Evolutionary conservation across 306 rosid genomes (phyloP).

Genomic region (Cercis canadensis): DNA sequence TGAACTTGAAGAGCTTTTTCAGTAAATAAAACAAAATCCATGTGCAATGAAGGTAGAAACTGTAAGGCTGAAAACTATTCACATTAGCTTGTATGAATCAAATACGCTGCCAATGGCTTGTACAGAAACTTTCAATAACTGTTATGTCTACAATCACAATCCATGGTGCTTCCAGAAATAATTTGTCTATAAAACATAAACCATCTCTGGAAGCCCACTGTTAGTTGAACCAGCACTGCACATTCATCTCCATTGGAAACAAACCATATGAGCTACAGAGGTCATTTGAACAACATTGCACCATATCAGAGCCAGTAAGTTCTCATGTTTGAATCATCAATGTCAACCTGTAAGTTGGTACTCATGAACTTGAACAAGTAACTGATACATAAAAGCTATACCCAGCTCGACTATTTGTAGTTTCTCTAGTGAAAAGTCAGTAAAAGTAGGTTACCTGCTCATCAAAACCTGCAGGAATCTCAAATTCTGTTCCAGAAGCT

Average conservation of each 20-base stretch:
- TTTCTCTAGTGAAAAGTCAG: conserved; percentile 28
- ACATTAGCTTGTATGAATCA: conserved; percentile 41
- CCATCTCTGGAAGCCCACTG: conserved; percentile 47
- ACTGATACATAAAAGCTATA: conserved; percentile 18
- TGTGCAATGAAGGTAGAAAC: background rate
- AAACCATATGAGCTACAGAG: conserved; percentile 14
- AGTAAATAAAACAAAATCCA: background rate
- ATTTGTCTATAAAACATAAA: conserved; percentile 54
- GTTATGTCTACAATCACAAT: conserved; percentile 39
- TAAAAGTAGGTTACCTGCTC: conserved; percentile 58
- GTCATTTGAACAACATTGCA: conserved; percentile 3
- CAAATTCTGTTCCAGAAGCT: conserved; percentile 71
- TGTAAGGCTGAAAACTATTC: conserved; percentile 36
- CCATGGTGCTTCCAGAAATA: conserved; percentile 46
- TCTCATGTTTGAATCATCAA: conserved; percentile 56
- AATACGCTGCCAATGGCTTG: conserved; percentile 33
- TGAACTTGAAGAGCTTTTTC: background rate
- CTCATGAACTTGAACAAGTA: conserved; percentile 25
- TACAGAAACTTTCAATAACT: conserved; percentile 33
- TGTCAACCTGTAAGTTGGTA: conserved; percentile 53
- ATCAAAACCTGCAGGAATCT: conserved; percentile 65
- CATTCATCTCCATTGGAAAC: conserved; percentile 4
- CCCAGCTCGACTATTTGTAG: conserved; percentile 5
- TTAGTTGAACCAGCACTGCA: conserved; percentile 48
- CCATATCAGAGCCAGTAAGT: conserved; percentile 62